Conservation (phyloP, 2,329 filamentous ascomycete species). For the Colletotrichum somersetense region DNA sequence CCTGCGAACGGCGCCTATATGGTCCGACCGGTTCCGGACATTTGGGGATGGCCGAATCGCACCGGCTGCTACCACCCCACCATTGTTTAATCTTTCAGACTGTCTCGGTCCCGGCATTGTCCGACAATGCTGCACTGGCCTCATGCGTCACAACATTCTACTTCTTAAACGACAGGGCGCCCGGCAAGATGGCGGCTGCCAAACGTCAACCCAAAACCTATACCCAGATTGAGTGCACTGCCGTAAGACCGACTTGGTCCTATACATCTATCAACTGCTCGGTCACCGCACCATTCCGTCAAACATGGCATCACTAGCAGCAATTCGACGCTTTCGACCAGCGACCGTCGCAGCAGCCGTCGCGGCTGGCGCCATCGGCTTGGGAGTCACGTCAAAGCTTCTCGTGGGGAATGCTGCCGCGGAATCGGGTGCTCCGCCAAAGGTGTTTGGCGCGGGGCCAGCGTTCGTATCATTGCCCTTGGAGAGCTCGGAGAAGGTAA, state of each 20-base stretch:
- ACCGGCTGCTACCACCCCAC: constrained; percentile 21
- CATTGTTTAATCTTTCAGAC: constrained; percentile 4
- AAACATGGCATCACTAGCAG: constrained; percentile 24
- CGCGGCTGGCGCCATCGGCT: constrained; percentile 29
- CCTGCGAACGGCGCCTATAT: not conserved
- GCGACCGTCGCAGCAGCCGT: constrained; percentile 45
- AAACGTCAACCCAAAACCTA: not conserved
- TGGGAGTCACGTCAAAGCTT: constrained; percentile 43
- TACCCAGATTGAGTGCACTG: constrained; percentile 2
- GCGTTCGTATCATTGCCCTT: constrained; percentile 83
- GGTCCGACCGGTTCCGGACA: constrained; percentile 35
- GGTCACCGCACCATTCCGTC: not conserved
- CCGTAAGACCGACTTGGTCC: not conserved
- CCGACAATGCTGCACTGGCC: not conserved
- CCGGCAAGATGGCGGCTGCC: not conserved
- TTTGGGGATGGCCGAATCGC: constrained; percentile 39
- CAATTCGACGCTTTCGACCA: constrained; percentile 41
- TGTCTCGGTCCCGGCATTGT: constrained; percentile 15
- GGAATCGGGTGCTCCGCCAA: constrained; percentile 27
- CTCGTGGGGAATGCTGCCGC: constrained; percentile 43
- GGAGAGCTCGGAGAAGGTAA: constrained; percentile 81
- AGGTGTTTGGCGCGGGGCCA: constrained; percentile 52
- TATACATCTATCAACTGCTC: not conserved
- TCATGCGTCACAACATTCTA: not conserved
- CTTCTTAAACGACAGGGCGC: not conserved